Conservation (phyloP, 768 basidiomycete genomes). For the Imleria badia region DNA sequence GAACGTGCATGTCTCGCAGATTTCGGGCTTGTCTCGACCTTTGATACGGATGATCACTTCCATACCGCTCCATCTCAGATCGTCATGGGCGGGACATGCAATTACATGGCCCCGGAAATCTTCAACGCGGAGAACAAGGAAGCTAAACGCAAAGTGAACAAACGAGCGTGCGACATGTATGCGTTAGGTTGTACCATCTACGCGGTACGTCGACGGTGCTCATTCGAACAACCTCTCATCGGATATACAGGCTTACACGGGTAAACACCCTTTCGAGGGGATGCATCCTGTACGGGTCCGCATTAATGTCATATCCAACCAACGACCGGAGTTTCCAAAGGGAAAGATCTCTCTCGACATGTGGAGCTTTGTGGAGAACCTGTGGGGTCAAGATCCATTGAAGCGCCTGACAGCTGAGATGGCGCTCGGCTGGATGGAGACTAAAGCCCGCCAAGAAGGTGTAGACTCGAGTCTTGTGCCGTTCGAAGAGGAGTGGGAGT, state of each 20-base stretch:
- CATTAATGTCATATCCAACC: neutral
- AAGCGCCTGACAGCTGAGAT: conserved; percentile 25
- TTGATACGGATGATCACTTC: conserved; percentile 15
- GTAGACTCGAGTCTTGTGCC: conserved; percentile 2
- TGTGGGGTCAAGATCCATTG: conserved; percentile 22
- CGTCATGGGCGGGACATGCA: conserved; percentile 13
- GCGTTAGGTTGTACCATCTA: conserved; percentile 43
- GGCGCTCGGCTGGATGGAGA: conserved; percentile 26
- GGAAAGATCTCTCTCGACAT: conserved; percentile 21
- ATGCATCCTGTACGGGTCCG: neutral
- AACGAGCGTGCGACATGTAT: conserved; percentile 39
- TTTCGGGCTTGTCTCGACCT: conserved; percentile 40
- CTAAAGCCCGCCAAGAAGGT: conserved; percentile 10
- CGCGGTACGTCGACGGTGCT: conserved; percentile 25
- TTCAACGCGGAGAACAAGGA: neutral
- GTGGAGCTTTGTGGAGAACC: conserved; percentile 31
- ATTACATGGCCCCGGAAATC: conserved; percentile 31
- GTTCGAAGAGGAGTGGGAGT: conserved; percentile 21
- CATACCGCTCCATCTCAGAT: conserved; percentile 8
- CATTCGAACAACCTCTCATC: neutral
- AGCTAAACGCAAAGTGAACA: conserved; percentile 19
- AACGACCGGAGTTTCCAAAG: conserved; percentile 16
- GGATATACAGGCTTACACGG: conserved; percentile 15
- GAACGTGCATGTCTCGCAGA: conserved; percentile 49
- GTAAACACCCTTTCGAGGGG: conserved; percentile 7